Conservation (phyloP, 495 filamentous ascomycete species). For the Penicillium paxilli region DNA sequence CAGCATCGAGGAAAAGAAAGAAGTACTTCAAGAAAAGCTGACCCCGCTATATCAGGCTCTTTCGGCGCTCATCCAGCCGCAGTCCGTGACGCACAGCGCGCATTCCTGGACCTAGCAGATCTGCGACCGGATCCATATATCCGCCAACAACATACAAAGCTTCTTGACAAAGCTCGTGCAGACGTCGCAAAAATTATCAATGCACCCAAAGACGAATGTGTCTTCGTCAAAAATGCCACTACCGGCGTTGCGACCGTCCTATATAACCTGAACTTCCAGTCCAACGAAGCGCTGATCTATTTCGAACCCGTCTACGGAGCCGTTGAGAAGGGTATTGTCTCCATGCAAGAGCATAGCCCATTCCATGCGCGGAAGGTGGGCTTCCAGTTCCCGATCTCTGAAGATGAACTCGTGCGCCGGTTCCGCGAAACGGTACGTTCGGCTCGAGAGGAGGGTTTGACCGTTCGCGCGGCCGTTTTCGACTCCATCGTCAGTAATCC, state of each 20-base stretch:
- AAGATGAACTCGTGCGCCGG: constrained; percentile 53
- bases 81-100: constrained; percentile 56
- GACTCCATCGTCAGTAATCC: constrained; percentile 76
- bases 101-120: constrained; percentile 63
- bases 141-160: constrained; percentile 55
- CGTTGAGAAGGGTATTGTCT: constrained; percentile 68
- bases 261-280: constrained; percentile 61
- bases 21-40: constrained; percentile 1
- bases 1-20: background rate
- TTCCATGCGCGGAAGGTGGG: constrained; percentile 39
- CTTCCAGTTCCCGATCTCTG: constrained; percentile 58
- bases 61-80: constrained; percentile 71
- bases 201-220: constrained; percentile 60
- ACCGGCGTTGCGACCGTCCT: constrained; percentile 79
- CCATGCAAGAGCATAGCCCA: constrained; percentile 60
- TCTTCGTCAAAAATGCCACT: constrained; percentile 82
- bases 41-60: constrained; percentile 55
- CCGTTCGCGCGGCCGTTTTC: constrained; percentile 65
- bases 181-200: constrained; percentile 65
- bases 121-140: constrained; percentile 70
- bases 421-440: constrained; percentile 51
- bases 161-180: constrained; percentile 62
- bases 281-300: constrained; percentile 61
- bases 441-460: constrained; percentile 44
- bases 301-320: constrained; percentile 79